Base-by-base conservation (phyloP, 805 yeast genomes). In the Candida boidinii region DNA sequence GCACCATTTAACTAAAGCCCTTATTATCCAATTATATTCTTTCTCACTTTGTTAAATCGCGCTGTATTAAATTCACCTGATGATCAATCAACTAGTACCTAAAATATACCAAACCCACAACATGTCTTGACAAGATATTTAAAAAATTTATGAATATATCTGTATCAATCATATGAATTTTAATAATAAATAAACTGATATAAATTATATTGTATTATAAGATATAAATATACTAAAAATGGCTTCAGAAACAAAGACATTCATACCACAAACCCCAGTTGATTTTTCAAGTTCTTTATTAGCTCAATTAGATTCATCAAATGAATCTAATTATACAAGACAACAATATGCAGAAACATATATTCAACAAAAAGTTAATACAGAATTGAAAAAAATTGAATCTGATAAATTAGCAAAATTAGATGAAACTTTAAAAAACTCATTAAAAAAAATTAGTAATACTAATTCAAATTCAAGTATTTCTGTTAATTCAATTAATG, bases 261-360 rank as follows among this genome's bases (percentile, higher is more conserved):
- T 76, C 50, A 68, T 74, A 3, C 85, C 87, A 23, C 54, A 66
- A 26, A 68, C 85, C 6, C 83, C 84, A 30, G 73, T 80, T 28
- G 80, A 79, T 41, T 75, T 79, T 52, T 71, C 79, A 33, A 72
- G 79, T 4, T 68, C 79, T 12, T 67, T 81, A 31, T 62, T 81
- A 39, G 63, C 76, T 5, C 79, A 75, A 48, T 66, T 81, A 44
- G 83, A 79, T 41, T 61, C 59, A 30, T 67, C 79, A 4, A 63
- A 65, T 17, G 87, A 80, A 61, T 70, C 83, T 2, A 81, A 80
- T 51, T 81, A 70, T 51, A 69, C 86, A 7, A 73, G 88, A 50
- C 69, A 76, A 27, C 87, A 81, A 51, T 68, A 72, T 48, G 72
- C 79, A 15, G 81, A 78, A 34, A 72, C 70, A 46, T 76, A 70